Percentiles rank a stretch among this genome's conserved stretches.
phyloP scores from a whole-genome alignment of 257 asterid genomes.

The Jacaranda mimosifolia region DNA sequence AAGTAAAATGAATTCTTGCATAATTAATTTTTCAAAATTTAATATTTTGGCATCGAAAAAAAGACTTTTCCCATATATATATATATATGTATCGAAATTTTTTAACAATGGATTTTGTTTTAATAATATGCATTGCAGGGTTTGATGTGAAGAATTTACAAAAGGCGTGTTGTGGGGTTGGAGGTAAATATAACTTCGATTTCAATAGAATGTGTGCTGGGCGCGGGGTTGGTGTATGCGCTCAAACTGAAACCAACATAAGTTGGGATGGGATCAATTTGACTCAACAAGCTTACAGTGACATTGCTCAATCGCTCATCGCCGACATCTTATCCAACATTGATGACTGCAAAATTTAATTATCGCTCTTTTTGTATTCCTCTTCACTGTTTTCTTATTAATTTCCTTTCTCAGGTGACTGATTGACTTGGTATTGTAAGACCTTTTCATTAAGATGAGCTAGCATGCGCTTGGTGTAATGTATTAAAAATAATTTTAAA shows the following conservation, averaged over 20 bases:
- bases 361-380: not conserved
- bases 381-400: no score
- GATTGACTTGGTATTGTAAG: no score
- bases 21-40: not conserved
- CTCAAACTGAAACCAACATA: constrained; percentile 10
- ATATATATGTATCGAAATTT: no score
- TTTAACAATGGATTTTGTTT: not conserved
- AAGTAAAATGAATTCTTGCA: no score
- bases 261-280: constrained; percentile 49
- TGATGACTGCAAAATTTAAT: constrained; percentile 23
- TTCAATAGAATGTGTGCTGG: constrained; percentile 30
- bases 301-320: constrained; percentile 22
- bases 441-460: no score
- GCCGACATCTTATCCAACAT: constrained; percentile 15
- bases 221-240: constrained; percentile 29
- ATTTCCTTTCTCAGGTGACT: no score
- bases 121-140: constrained; percentile 17
- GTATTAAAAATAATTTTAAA: no score
- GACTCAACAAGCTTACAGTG: constrained; percentile 37
- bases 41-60: no score
- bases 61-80: no score
- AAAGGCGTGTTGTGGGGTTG: constrained; percentile 45
- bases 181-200: constrained; percentile 41
- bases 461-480: no score
- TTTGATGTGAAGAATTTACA: constrained; percentile 18